Percentiles rank a stretch among this genome's conserved stretches.
Evolutionary conservation across 176 grass and related monocot species (phyloP).

Genomic region (Bromus sterilis): DNA sequence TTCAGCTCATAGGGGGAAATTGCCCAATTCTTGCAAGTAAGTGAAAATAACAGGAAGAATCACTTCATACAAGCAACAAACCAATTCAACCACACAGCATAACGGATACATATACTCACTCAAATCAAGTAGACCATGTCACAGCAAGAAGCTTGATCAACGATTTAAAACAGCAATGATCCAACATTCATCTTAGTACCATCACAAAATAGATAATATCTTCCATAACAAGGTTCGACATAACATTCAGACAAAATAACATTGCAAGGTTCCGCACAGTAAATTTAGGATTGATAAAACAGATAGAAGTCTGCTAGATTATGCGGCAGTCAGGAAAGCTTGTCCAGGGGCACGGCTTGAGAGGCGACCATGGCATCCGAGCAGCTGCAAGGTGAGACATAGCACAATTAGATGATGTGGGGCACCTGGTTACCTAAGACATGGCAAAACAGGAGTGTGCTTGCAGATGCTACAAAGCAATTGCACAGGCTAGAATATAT

Average conservation of each 20-base stretch:
- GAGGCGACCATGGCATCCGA: constrained; percentile 39
- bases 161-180: not conserved
- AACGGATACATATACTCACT: too few species aligned
- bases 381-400: constrained; percentile 8
- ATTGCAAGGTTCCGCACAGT: constrained; percentile 3
- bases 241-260: constrained; percentile 10
- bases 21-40: too few species aligned
- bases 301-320: not conserved
- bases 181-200: not conserved
- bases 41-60: too few species aligned
- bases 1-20: too few species aligned
- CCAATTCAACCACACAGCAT: too few species aligned
- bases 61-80: too few species aligned
- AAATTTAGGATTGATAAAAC: not conserved
- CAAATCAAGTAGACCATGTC: too few species aligned
- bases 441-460: not conserved
- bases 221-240: constrained; percentile 7
- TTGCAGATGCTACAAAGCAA: not conserved
- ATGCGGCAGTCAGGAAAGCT: constrained; percentile 32
- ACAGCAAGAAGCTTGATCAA: too few species aligned
- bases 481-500: not conserved
- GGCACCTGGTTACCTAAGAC: not conserved
- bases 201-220: not conserved
- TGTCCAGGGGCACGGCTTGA: constrained; percentile 21
- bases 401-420: not conserved